Percentiles rank a stretch among this genome's conserved stretches.
These are phyloP conservation scores for Tuber microsphaerosporum DNA, from an alignment of 495 filamentous ascomycete genomes.

Conservation along the genomic window DNA sequence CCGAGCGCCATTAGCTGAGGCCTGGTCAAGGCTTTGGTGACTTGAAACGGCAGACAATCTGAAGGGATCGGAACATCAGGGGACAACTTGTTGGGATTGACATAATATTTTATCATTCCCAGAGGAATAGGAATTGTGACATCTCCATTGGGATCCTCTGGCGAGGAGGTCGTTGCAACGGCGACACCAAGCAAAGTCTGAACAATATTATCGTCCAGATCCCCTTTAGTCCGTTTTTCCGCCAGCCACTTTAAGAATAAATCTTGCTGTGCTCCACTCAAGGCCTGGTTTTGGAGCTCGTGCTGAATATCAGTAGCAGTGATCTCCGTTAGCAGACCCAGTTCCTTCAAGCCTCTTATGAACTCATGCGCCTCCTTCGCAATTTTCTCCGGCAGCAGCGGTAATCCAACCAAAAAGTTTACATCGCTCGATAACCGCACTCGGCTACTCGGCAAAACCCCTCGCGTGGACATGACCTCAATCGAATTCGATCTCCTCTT, in stretches of 20 bases:
- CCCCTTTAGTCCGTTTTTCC: slow-evolving; percentile 56
- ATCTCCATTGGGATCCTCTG: slow-evolving; percentile 50
- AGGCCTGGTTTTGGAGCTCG: slow-evolving; percentile 68
- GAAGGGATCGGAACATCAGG: slow-evolving; percentile 77
- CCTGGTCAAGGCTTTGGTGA: slow-evolving; percentile 56
- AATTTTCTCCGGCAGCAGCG: slow-evolving; percentile 71
- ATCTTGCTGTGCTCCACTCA: slow-evolving; percentile 64
- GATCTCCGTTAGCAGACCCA: slow-evolving; percentile 72
- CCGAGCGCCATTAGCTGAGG: slow-evolving; percentile 66
- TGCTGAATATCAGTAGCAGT: slow-evolving; percentile 76
- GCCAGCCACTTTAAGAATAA: slow-evolving; percentile 75
- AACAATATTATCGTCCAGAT: slow-evolving; percentile 59
- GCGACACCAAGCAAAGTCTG: slow-evolving; percentile 67
- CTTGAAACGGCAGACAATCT: slow-evolving; percentile 70
- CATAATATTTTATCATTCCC: slow-evolving; percentile 62
- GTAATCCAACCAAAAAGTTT: slow-evolving; percentile 81
- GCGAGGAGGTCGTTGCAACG: slow-evolving; percentile 53
- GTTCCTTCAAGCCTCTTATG: slow-evolving; percentile 66
- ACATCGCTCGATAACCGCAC: slow-evolving; percentile 76
- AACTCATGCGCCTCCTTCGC: slow-evolving; percentile 58
- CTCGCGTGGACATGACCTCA: slow-evolving; percentile 78
- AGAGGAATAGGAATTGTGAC: slow-evolving; percentile 63
- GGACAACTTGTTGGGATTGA: slow-evolving; percentile 67
- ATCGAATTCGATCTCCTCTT: slow-evolving; percentile 59
- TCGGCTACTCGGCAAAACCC: slow-evolving; percentile 67